Evolutionary conservation across 2,329 filamentous ascomycete species (phyloP).

Genomic region (Penicillium sp.): DNA sequence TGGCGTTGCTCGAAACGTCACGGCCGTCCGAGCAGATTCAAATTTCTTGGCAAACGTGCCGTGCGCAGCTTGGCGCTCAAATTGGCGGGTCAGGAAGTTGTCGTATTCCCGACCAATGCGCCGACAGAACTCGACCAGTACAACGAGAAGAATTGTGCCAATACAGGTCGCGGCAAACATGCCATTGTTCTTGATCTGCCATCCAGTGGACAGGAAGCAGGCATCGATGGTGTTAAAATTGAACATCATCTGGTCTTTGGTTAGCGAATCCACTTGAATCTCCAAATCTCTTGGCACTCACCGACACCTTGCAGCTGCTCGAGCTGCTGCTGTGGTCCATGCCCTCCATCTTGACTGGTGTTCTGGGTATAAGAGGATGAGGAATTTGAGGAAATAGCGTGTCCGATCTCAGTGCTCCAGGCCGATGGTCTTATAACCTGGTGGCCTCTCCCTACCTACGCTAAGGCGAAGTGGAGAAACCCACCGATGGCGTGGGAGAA

Average conservation of each 20-base stretch:
- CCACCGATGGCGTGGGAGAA: conserved; percentile 9
- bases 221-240: conserved; percentile 33
- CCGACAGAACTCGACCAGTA: conserved; percentile 18
- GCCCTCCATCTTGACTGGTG: conserved; percentile 15
- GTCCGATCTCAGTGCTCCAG: background rate
- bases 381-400: background rate
- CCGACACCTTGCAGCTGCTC: conserved; percentile 29
- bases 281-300: conserved; percentile 20
- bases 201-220: conserved; percentile 25
- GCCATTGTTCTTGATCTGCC: conserved; percentile 23
- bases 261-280: conserved; percentile 4
- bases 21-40: background rate
- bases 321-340: conserved; percentile 23
- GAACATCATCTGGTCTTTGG: conserved; percentile 29
- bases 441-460: background rate
- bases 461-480: conserved; percentile 9
- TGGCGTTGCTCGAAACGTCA: conserved; percentile 20
- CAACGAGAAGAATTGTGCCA: conserved; percentile 18
- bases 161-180: conserved; percentile 23
- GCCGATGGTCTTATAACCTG: conserved; percentile 6
- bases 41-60: conserved; percentile 11
- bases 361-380: background rate
- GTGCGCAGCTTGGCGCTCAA: conserved; percentile 23
- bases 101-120: conserved; percentile 21
- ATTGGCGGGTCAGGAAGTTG: conserved; percentile 20